These are phyloP conservation scores for Limonomyces culmigenus DNA, from an alignment of 1,284 basidiomycete genomes.

Conservation along the genomic window DNA sequence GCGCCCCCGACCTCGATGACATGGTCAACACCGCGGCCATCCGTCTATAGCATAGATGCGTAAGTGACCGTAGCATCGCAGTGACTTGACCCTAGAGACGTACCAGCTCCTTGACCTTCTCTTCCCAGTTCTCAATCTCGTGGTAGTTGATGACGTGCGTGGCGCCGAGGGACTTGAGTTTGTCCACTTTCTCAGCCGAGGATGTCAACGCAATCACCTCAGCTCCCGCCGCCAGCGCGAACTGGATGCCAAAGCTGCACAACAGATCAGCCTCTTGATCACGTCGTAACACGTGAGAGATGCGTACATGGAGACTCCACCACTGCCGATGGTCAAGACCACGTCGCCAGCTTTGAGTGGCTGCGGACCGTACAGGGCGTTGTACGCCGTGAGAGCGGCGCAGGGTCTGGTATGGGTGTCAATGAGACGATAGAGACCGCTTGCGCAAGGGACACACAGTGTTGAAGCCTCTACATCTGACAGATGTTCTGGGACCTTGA, in stretches of 20 bases:
- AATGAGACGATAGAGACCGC: no score
- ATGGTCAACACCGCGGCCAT: conserved; percentile 7
- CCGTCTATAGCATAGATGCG: not conserved
- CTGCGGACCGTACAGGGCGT: conserved; percentile 23
- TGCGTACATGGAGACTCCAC: conserved; percentile 31
- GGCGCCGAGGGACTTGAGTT: conserved; percentile 28
- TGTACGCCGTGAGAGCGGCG: conserved; percentile 34
- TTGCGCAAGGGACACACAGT: no score
- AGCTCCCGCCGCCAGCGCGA: conserved; percentile 39
- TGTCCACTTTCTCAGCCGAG: conserved; percentile 37
- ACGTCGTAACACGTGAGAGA: not conserved
- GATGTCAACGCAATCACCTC: conserved; percentile 43
- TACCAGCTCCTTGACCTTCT: conserved; percentile 14
- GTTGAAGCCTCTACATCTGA: conserved; percentile 3
- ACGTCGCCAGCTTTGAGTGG: conserved; percentile 27
- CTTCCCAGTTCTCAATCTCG: conserved; percentile 1
- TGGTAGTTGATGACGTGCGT: conserved; percentile 41
- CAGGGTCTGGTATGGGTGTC: no score
- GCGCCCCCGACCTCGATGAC: conserved; percentile 10
- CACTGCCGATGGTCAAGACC: conserved; percentile 40
- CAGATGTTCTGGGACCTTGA: conserved; percentile 2
- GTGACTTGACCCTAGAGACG: not conserved
- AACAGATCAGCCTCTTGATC: not conserved
- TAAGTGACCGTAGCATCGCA: not conserved
- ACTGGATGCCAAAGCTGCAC: conserved; percentile 25